Base-by-base conservation (phyloP, 225 moss, liverwort and hornwort genomes). In the Anthoceros angustus region DNA sequence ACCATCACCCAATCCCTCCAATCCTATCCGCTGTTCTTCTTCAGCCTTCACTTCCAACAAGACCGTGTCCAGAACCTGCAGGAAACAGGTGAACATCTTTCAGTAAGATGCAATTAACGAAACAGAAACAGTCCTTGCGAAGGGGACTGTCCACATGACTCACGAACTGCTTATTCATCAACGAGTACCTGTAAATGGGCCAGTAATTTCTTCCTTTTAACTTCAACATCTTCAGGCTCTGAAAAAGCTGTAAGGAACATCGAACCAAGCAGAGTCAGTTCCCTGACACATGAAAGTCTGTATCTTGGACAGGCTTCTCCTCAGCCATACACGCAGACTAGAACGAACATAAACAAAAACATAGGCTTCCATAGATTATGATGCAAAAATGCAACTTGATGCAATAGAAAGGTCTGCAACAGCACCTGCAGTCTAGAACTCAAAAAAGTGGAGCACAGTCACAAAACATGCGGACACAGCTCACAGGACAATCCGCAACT, bases 1-100 rank as follows among this genome's bases (percentile, higher is more conserved):
- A 39, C 76, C 71, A 70, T 75, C 75, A 25, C 76, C 86, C 40
- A 75, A 50, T 41, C 83, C 83, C 74, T 78, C 90, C 62, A 69
- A 74, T 42, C 48, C 50, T 46, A 74, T 60, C 62, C 88, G 90
- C 43, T 79, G 76, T 66, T 85, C 74, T 70, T 88, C 82, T 73
- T 88, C 85, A 41, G 74, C 71, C 70, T 80, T 79, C 15, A 87
- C 76, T 72, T 80, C 78, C 70, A 76, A 71, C 23, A 95, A 70
- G 83, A 90, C 86, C 49, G 90, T 87, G 80, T 95, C 88, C 79
- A 95, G 72, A 67, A 88, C 85, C 94, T 95, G 68, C 5, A 18
- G n/a, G 23, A 15, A 55, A 8, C 55, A 32, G 32, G 32, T 4
- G 32, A 32, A 1, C 32, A 32, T 32, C 32, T 32, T 32, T 32